Evolutionary conservation across 2,329 filamentous ascomycete genomes (phyloP).

Genomic region (Calonectria leucothoes): DNA sequence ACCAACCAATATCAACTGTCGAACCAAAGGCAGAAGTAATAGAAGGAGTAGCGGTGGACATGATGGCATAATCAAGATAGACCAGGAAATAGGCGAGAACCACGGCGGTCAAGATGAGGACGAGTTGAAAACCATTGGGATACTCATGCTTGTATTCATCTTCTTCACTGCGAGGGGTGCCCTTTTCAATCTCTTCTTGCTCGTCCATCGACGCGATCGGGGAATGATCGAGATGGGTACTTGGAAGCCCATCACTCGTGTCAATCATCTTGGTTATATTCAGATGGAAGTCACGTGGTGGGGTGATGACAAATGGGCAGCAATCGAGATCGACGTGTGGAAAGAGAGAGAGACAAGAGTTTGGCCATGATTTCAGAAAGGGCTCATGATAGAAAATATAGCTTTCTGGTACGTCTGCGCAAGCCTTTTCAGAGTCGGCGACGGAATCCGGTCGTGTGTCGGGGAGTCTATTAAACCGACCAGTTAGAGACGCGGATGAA

Average conservation of each 20-base stretch:
- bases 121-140: neutral
- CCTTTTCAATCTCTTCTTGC: neutral
- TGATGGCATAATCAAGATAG: neutral
- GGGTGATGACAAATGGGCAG: neutral
- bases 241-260: neutral
- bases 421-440: no score
- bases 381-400: no score
- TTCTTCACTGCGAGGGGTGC: neutral
- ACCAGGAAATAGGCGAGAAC: neutral
- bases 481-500: no score
- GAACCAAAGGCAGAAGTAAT: neutral
- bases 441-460: no score
- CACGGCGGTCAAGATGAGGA: neutral
- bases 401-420: no score
- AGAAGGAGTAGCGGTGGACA: neutral
- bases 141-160: neutral
- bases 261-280: neutral
- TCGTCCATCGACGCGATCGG: neutral
- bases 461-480: no score
- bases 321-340: no score
- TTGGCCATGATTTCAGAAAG: no score
- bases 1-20: constrained; percentile 62
- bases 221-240: neutral
- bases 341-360: no score
- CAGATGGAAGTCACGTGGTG: neutral